Percentiles rank a stretch among this genome's conserved stretches.
Evolutionary conservation across 1,139 yeast genomes (phyloP).

Genomic region (Yamadazyma conglobata): DNA sequence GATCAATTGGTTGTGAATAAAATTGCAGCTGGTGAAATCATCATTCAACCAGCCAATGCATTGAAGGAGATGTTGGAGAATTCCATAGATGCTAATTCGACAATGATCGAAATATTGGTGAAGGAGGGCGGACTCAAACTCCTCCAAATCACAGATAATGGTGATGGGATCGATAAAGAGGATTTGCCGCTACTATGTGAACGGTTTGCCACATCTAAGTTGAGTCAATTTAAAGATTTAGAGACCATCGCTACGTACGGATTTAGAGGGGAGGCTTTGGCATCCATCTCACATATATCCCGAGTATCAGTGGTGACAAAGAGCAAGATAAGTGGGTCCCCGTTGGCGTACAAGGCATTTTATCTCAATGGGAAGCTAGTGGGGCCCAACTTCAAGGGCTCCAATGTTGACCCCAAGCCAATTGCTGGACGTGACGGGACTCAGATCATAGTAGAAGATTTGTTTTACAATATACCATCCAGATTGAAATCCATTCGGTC

Average conservation of each 20-base stretch:
- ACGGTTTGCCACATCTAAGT: slow-evolving; percentile 56
- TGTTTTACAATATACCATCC: slow-evolving; percentile 86
- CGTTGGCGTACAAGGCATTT: slow-evolving; percentile 66
- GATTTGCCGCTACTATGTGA: slow-evolving; percentile 52
- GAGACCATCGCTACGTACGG: slow-evolving; percentile 51
- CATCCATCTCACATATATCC: slow-evolving; percentile 59
- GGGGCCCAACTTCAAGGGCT: slow-evolving; percentile 32
- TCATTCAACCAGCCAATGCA: slow-evolving; percentile 85
- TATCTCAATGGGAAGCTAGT: slow-evolving; percentile 63
- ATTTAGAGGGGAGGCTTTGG: slow-evolving; percentile 61
- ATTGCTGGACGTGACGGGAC: slow-evolving; percentile 90
- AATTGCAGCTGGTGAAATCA: slow-evolving; percentile 97
- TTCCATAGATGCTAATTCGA: slow-evolving; percentile 49
- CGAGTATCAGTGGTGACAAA: slow-evolving; percentile 78
- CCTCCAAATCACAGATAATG: slow-evolving; percentile 53
- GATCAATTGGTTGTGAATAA: slow-evolving; percentile 73
- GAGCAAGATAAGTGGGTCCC: slow-evolving; percentile 34
- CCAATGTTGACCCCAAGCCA: slow-evolving; percentile 54
- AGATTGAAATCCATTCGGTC: slow-evolving; percentile 65
- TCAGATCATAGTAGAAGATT: slow-evolving; percentile 77
- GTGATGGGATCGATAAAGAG: slow-evolving; percentile 43
- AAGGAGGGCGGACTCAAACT: slow-evolving; percentile 54
- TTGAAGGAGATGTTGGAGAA: slow-evolving; percentile 56
- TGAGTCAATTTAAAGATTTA: slow-evolving; percentile 48
- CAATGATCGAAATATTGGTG: slow-evolving; percentile 47